phyloP scores from a whole-genome alignment of 2,329 filamentous ascomycete genomes.

The Alternaria ventricosa region DNA sequence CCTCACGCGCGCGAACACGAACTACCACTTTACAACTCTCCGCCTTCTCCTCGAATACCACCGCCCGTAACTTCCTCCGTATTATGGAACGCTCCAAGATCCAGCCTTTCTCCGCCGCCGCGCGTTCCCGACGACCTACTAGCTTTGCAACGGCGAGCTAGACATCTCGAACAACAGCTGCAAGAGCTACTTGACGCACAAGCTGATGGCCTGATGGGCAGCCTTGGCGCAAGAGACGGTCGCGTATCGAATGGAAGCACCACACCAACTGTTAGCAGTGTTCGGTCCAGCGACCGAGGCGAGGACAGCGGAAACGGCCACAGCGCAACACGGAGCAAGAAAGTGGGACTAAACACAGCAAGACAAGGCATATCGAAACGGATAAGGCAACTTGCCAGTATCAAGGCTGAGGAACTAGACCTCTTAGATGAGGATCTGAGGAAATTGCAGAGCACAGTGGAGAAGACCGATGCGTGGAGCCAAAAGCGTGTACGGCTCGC shows the following conservation, averaged over 20 bases:
- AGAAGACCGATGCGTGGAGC: constrained; percentile 65
- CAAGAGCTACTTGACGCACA: constrained; percentile 67
- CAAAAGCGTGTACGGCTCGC: constrained; percentile 63
- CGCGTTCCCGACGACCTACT: constrained; percentile 52
- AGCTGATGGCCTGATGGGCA: constrained; percentile 62
- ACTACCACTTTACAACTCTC: constrained; percentile 41
- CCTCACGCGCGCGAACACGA: constrained; percentile 44
- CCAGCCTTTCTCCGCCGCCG: constrained; percentile 31
- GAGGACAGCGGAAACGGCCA: constrained; percentile 24
- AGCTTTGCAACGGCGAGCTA: constrained; percentile 60
- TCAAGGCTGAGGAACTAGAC: constrained; percentile 73
- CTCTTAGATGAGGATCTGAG: constrained; percentile 64
- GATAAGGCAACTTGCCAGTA: constrained; percentile 67
- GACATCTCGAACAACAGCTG: constrained; percentile 62
- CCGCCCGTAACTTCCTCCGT: constrained; percentile 43
- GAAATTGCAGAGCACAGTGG: constrained; percentile 64
- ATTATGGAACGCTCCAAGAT: constrained; percentile 38
- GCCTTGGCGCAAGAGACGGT: constrained; percentile 52
- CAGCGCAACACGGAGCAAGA: constrained; percentile 55
- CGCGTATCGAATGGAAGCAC: constrained; percentile 57
- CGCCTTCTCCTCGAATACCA: constrained; percentile 42
- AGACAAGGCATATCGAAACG: constrained; percentile 69
- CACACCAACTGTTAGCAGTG: constrained; percentile 55
- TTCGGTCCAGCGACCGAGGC: constrained; percentile 41
- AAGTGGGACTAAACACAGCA: constrained; percentile 65